Conservation (phyloP, 257 asterid species). For the Orobanche coerulescens region DNA sequence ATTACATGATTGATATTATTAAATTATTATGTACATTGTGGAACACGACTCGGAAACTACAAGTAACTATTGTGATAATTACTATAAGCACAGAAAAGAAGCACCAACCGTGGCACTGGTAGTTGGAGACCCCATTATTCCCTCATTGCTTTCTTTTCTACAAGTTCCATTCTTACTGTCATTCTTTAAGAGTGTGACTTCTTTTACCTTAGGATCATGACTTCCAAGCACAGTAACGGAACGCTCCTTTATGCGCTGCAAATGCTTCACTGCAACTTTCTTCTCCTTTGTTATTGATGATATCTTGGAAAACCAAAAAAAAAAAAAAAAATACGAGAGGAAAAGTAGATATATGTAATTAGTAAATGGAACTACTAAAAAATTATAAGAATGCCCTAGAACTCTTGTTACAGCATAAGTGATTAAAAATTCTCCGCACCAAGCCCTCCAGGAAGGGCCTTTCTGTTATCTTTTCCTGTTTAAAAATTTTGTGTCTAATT, state of each 20-base stretch:
- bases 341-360: not conserved
- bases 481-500: too few species aligned
- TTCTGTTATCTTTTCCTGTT: too few species aligned
- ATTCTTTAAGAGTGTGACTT: conserved; percentile 5
- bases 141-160: conserved; percentile 19
- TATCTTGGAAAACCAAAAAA: conserved; percentile 26
- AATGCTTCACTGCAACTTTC: conserved; percentile 24
- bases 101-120: conserved; percentile 32
- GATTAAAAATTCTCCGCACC: not conserved
- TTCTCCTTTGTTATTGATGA: conserved; percentile 40
- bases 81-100: not conserved
- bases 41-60: too few species aligned
- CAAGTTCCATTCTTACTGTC: conserved; percentile 22
- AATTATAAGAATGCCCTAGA: not conserved
- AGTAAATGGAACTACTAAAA: conserved; percentile 1
- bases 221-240: conserved; percentile 21
- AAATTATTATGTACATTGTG: too few species aligned
- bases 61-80: not conserved
- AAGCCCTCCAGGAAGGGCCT: not conserved
- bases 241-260: conserved; percentile 30
- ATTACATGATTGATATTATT: too few species aligned
- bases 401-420: not conserved
- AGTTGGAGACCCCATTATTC: conserved; percentile 22
- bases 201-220: conserved; percentile 27
- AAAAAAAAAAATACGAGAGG: not conserved